Evolutionary conservation across 495 filamentous ascomycete genomes (phyloP).

Genomic region (Penicillium atrosanguineum): DNA sequence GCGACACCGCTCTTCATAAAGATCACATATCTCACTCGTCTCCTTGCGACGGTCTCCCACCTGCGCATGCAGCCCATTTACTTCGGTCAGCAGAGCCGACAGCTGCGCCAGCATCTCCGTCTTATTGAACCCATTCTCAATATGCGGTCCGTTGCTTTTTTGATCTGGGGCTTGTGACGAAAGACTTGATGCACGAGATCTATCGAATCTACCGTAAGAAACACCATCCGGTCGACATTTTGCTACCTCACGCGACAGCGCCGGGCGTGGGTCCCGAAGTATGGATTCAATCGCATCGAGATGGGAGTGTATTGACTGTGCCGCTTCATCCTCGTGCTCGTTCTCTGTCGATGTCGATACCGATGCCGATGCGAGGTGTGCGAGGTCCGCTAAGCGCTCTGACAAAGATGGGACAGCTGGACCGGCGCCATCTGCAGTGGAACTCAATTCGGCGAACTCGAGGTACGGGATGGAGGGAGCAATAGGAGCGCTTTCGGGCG

Average conservation of each 20-base stretch:
- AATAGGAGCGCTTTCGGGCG: neutral
- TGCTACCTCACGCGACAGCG: slow-evolving; percentile 18
- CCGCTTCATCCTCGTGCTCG: slow-evolving; percentile 13
- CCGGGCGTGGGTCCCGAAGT: slow-evolving; percentile 24
- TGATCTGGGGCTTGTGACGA: neutral
- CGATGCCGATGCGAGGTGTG: slow-evolving; percentile 16
- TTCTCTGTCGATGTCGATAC: slow-evolving; percentile 9
- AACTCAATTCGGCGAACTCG: slow-evolving; percentile 1
- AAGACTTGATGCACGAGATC: neutral
- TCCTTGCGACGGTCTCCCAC: slow-evolving; percentile 32
- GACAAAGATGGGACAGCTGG: slow-evolving; percentile 10
- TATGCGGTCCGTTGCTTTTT: neutral
- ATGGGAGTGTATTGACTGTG: slow-evolving; percentile 24
- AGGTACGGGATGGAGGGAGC: neutral
- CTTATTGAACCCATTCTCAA: slow-evolving; percentile 2
- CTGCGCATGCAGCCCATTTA: slow-evolving; percentile 27
- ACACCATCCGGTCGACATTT: neutral
- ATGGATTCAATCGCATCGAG: slow-evolving; percentile 34
- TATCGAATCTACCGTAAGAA: neutral
- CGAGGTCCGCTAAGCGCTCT: slow-evolving; percentile 28
- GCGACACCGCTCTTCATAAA: slow-evolving; percentile 29
- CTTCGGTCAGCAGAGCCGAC: slow-evolving; percentile 22
- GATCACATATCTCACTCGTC: slow-evolving; percentile 31
- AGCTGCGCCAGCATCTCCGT: slow-evolving; percentile 18
- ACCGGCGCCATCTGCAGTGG: slow-evolving; percentile 5